Evolutionary conservation across 352 stramenopile genomes (phyloP).

Genomic region (Pythium aphanidermatum): DNA sequence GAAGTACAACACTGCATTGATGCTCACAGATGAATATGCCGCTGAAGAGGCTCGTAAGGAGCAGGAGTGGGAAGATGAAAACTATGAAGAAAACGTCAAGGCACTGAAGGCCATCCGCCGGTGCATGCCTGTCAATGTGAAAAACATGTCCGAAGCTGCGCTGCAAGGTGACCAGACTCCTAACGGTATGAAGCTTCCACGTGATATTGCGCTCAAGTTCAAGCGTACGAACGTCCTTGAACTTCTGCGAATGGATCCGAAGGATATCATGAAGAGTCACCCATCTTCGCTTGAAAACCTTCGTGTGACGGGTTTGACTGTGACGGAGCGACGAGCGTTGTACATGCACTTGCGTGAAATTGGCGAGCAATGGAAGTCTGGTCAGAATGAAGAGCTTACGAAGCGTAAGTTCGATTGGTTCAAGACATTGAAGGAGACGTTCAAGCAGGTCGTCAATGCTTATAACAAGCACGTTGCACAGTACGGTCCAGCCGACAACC

Average conservation of each 20-base stretch:
- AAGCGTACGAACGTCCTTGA: conserved; percentile 92
- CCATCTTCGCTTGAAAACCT: conserved; percentile 88
- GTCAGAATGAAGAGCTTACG: conserved; percentile 90
- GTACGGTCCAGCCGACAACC: conserved; percentile 86
- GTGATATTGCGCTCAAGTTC: conserved; percentile 85
- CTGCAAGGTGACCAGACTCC: conserved; percentile 58
- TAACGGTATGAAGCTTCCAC: conserved; percentile 71
- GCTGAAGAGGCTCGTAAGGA: conserved; percentile 89
- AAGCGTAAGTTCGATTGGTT: conserved; percentile 92
- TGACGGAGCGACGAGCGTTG: conserved; percentile 86
- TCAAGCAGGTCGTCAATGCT: conserved; percentile 89
- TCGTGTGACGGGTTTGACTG: conserved; percentile 85
- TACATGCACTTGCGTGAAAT: conserved; percentile 85
- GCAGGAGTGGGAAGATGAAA: conserved; percentile 89
- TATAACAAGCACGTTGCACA: conserved; percentile 89
- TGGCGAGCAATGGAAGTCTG: conserved; percentile 81
- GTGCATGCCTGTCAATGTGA: conserved; percentile 91
- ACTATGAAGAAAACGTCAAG: conserved; percentile 80
- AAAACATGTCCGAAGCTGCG: conserved; percentile 87
- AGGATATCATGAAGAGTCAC: conserved; percentile 86
- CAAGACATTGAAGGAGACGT: conserved; percentile 89
- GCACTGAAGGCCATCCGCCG: conserved; percentile 85
- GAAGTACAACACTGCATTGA: conserved; percentile 90
- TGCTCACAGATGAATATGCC: conserved; percentile 91
- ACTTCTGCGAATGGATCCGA: conserved; percentile 80